Percentiles rank a stretch among this genome's conserved stretches.
phyloP scores from a whole-genome alignment of 805 yeast genomes.

The Yarrowia phangngaensis region DNA sequence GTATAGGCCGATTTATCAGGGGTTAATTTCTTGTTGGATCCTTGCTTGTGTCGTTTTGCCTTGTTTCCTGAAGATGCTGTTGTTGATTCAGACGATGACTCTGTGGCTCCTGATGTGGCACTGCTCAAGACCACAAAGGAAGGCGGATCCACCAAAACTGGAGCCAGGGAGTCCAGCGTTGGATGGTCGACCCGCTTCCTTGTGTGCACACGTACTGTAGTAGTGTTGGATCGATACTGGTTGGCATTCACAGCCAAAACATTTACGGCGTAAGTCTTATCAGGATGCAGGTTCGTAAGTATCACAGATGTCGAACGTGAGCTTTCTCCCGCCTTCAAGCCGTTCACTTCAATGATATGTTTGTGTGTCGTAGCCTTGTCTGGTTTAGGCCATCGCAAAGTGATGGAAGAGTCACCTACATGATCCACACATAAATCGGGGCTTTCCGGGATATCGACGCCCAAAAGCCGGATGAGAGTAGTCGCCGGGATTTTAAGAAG shows the following conservation, averaged over 20 bases:
- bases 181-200: slow-evolving; percentile 33
- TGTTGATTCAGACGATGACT: neutral
- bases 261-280: slow-evolving; percentile 37
- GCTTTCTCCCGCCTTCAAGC: slow-evolving; percentile 39
- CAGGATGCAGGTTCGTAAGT: slow-evolving; percentile 38
- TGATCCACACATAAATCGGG: slow-evolving; percentile 38
- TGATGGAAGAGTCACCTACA: slow-evolving; percentile 35
- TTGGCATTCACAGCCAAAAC: slow-evolving; percentile 38
- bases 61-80: neutral
- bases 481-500: slow-evolving; percentile 40
- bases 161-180: slow-evolving; percentile 32
- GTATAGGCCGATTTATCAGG: slow-evolving; percentile 33
- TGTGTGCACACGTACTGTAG: slow-evolving; percentile 35
- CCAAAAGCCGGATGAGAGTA: slow-evolving; percentile 37
- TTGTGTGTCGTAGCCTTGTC: slow-evolving; percentile 35
- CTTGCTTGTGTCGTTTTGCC: slow-evolving; percentile 28
- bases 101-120: neutral
- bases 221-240: slow-evolving; percentile 34
- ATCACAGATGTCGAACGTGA: slow-evolving; percentile 36
- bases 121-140: neutral
- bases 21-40: slow-evolving; percentile 1
- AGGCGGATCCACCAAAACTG: slow-evolving; percentile 14
- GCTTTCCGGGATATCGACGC: slow-evolving; percentile 40
- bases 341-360: slow-evolving; percentile 39
- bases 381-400: slow-evolving; percentile 40